phyloP scores from a whole-genome alignment of 805 yeast species.

The Cyberlindnera galapagoensis region DNA sequence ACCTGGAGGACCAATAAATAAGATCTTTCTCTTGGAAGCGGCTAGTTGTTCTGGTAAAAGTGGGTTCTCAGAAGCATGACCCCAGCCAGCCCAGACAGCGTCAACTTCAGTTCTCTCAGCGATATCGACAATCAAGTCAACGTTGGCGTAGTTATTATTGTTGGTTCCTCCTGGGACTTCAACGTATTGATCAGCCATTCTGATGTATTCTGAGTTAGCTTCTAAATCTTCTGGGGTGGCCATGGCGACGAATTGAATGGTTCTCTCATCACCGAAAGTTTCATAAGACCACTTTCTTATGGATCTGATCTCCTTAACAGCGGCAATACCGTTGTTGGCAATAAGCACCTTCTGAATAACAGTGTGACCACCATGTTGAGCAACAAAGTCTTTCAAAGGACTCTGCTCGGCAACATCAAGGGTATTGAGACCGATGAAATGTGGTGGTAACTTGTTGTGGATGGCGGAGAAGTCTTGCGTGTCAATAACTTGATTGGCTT shows the following conservation, averaged over 20 bases:
- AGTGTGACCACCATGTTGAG: slow-evolving; percentile 87
- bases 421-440: slow-evolving; percentile 80
- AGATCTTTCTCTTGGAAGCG: slow-evolving; percentile 80
- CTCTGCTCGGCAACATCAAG: slow-evolving; percentile 73
- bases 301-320: slow-evolving; percentile 96
- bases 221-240: slow-evolving; percentile 99
- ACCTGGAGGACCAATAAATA: slow-evolving; percentile 98
- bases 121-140: slow-evolving; percentile 90
- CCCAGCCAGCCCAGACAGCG: slow-evolving; percentile 99
- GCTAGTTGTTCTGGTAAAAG: slow-evolving; percentile 89
- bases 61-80: slow-evolving; percentile 99
- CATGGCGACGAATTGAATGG: slow-evolving; percentile 94
- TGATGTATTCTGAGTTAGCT: slow-evolving; percentile 94
- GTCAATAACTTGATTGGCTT: slow-evolving; percentile 21
- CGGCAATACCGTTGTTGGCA: slow-evolving; percentile 99
- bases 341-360: slow-evolving; percentile 83
- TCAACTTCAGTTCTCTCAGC: slow-evolving; percentile 96
- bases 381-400: slow-evolving; percentile 75
- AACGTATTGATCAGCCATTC: slow-evolving; percentile 98
- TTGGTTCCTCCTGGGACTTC: slow-evolving; percentile 99
- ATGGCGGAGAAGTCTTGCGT: slow-evolving; percentile 28
- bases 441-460: slow-evolving; percentile 47
- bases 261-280: slow-evolving; percentile 94
- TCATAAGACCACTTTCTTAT: slow-evolving; percentile 99
- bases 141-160: slow-evolving; percentile 97